Evolutionary conservation across 1,284 basidiomycete species (phyloP).

Genomic region (Ustilago nuda): DNA sequence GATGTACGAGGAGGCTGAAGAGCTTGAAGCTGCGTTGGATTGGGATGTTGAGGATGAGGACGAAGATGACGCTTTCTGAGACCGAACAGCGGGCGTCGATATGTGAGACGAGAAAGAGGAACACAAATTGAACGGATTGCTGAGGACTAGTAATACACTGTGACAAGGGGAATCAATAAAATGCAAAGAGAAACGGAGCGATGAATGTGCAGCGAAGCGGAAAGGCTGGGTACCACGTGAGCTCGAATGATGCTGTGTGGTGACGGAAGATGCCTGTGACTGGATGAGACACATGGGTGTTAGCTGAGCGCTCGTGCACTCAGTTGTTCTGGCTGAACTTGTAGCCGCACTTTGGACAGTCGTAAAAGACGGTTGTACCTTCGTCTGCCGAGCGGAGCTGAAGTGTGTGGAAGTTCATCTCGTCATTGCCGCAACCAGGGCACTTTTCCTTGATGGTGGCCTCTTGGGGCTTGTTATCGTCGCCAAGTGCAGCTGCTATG

Average conservation of each 20-base stretch:
- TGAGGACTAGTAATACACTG: conserved; percentile 33
- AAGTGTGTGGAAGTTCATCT: conserved; percentile 71
- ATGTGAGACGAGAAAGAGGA: conserved; percentile 13
- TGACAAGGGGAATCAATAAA: conserved; percentile 13
- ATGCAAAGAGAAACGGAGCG: conserved; percentile 6
- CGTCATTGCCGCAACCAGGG: conserved; percentile 79
- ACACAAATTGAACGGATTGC: neutral
- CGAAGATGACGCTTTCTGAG: conserved; percentile 32
- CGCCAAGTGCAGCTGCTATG: conserved; percentile 49
- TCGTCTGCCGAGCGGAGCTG: conserved; percentile 71
- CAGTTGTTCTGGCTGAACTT: conserved; percentile 67
- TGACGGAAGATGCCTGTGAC: neutral
- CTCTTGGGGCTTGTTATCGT: conserved; percentile 47
- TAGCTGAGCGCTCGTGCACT: neutral
- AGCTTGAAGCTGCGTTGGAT: conserved; percentile 50
- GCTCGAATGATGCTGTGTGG: neutral
- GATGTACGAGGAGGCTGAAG: conserved; percentile 63
- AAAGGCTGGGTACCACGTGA: neutral
- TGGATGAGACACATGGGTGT: neutral
- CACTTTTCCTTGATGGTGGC: conserved; percentile 89
- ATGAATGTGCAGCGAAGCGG: neutral
- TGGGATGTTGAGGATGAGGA: conserved; percentile 57
- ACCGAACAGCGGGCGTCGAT: neutral
- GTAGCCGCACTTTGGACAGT: conserved; percentile 69
- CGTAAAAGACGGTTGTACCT: conserved; percentile 69